Evolutionary conservation across 768 basidiomycete genomes (phyloP), one percentile per base, ranked within the genome.

Genomic region (Hirschioporus abietinus): DNA sequence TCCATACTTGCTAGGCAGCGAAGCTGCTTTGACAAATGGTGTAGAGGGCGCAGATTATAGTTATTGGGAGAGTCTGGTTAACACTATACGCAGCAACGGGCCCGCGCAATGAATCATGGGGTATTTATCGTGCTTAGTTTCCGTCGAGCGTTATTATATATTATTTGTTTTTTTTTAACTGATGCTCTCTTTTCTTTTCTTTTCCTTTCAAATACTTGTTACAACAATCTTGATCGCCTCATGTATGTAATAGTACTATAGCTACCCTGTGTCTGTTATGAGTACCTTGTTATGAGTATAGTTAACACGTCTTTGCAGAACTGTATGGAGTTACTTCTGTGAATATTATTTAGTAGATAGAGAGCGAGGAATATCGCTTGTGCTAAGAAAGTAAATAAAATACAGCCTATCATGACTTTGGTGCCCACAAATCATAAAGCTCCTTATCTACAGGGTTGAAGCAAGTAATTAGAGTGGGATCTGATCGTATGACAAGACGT

Each of bases 21-120:
- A 86, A 66, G 74, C 80, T 62, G 78, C 81, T 36, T 68, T 83
- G 20, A 71, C 87, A 60, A 77, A 80, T 62, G 83, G 81, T 5
- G 68, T 84, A 61, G 89, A 89, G 67, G 88, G 86, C 7, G 82
- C 85, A 17, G 91, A 92, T 76, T 91, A 87, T 85, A 85, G 78
- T 66, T 93, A 92, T 71, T 92, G 91, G 91, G 91, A 93, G 72
- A 86, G 86, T 23, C 74, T 93, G 68, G 88, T 93, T n/a, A 88
- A 78, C 67, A 79, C 79, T 69, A 79, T 82, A 66, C 79, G 81
- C 66, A 76, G 77, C 52, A 52, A 52, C 12, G 77, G 79, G 7
- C 74, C 79, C 24, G 70, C 76, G 15, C 42, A 52, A 52, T 52
- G 20, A 52, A 52, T 15, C 15, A 15, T 15, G 15, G 35, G 35